Base-by-base conservation (phyloP, 495 filamentous ascomycete genomes). In the Penicillium daleae region DNA sequence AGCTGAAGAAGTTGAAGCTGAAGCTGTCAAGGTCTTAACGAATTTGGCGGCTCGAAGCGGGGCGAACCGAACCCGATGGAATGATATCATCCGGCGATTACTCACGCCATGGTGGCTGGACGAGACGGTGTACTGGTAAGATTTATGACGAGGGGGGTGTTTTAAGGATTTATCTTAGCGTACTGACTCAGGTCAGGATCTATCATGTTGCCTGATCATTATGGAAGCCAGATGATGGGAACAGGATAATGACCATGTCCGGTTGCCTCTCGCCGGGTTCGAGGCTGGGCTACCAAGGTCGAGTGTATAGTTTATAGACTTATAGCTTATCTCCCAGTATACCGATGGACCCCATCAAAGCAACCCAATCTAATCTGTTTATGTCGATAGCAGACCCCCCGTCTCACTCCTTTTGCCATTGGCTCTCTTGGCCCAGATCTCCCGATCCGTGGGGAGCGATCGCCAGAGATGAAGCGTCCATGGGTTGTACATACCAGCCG, bases 41-140 rank as follows among this genome's bases (percentile, higher is more conserved):
- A 56, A 26, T 26, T 56, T 42, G 19, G 54, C 33, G 37, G 54
- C 22, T 56, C 56, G 70, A 67, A 67, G 67, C 70, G 70, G 67
- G 42, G 37, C 29, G 32, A 54, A 27, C 50, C 39, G 27, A 42
- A 37, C 57, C 61, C 59, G 42, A 44, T 57, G 57, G 57, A 50
- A 59, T 66, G 66, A 68, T 65, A 68, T 68, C 66, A 68, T 68
- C 49, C 49, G 66, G 9, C 62, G 50, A 55, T 55, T 61, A 50
- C 57, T 50, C 56, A 48, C 39, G 24, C 29, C 21, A 50, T 29
- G 46, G 1, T 4, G 12, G 46, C 46, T 50, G 46, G 46, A 29
- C 46, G 17, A 17, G 13, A 17, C 2, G 27, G 42, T 4, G 7
- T 19, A 46, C 12, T 39, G 15, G 35, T 39, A 15, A 39, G 35